Evolutionary conservation across 306 rosid species (phyloP), one percentile per base, ranked within the genome.

Genomic region (Rubus parviflorus): DNA sequence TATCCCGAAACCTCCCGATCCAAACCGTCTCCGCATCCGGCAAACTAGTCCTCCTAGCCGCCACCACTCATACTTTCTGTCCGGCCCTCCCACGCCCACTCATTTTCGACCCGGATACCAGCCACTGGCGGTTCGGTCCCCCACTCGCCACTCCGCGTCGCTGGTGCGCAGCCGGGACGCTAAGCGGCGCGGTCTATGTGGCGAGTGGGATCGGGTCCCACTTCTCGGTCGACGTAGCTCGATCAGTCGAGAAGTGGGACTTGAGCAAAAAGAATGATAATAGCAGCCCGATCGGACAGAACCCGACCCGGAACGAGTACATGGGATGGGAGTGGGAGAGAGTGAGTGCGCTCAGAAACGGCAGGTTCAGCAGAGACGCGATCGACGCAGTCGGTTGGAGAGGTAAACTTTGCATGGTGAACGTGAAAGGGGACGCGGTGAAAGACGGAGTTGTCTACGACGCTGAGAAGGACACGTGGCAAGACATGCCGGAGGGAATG

Each of bases 331-430:
- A 7, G 0, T 94, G 97, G 98, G 91, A 89, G 73, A 83, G 25
- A 48, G 87, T 86, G 41, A 54, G 70, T 0, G 84, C 61, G 0
- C 73, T 95, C 8, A 87, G 60, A 10, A 87, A 95, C 54, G 92
- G 82, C 0, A 80, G 88, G 56, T 95, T 89, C 57, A 88, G 97
- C 66, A 80, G 97, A 37, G 98, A 95, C 14, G 97, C 97, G 1
- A 82, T 90, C 10, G 98, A 89, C 17, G 97, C 97, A 0, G 92
- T 92, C 0, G 98, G 97, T 0, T 95, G 97, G 97, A 88, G 80
- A 16, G 88, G 95, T 41, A 92, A 87, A 49, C 83, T 95, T 1
- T 90, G 90, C 74, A 82, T 95, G 97, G 97, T 92, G 67, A 89
- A 90, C 80, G 90, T 89, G 20, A 90, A 85, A 47, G 97, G 98